Percentiles rank a stretch among this genome's conserved stretches.
Conservation (phyloP, 2,329 filamentous ascomycete genomes). For the Ophiostoma triangulosporum region DNA sequence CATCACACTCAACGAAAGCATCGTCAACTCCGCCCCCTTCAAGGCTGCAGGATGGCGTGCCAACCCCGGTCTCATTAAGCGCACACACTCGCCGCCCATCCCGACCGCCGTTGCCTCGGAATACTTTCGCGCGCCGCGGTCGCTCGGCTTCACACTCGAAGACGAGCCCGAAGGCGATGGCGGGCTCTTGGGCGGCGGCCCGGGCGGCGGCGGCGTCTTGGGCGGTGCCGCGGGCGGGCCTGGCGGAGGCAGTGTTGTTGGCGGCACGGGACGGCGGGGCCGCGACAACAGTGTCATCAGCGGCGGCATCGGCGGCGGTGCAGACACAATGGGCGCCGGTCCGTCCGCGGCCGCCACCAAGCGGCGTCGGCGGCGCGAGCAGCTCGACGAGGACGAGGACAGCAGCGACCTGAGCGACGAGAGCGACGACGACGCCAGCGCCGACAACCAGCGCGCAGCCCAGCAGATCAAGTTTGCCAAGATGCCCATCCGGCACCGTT, state of each 20-base stretch:
- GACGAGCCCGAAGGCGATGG: conserved; percentile 61
- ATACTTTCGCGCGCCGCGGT: conserved; percentile 63
- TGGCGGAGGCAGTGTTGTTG: conserved; percentile 34
- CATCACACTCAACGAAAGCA: conserved; percentile 65
- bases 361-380: conserved; percentile 52
- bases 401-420: conserved; percentile 77
- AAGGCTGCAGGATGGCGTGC: conserved; percentile 70
- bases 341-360: conserved; percentile 54
- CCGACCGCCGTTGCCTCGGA: conserved; percentile 70
- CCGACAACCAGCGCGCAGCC: conserved; percentile 41
- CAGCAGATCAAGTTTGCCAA: conserved; percentile 94
- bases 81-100: conserved; percentile 75
- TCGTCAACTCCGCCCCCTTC: conserved; percentile 69
- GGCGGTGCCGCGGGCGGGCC: neutral
- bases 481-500: conserved; percentile 76
- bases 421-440: conserved; percentile 38
- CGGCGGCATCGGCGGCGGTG: neutral
- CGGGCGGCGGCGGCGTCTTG: conserved; percentile 3
- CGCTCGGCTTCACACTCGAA: conserved; percentile 49
- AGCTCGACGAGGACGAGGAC: conserved; percentile 74
- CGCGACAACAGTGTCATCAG: neutral
- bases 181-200: conserved; percentile 45
- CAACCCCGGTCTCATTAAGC: conserved; percentile 62
- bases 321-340: conserved; percentile 22
- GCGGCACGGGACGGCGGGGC: neutral